phyloP scores from a whole-genome alignment of 2,329 filamentous ascomycete genomes.

The Phaeosphaeriaceae sp. region DNA sequence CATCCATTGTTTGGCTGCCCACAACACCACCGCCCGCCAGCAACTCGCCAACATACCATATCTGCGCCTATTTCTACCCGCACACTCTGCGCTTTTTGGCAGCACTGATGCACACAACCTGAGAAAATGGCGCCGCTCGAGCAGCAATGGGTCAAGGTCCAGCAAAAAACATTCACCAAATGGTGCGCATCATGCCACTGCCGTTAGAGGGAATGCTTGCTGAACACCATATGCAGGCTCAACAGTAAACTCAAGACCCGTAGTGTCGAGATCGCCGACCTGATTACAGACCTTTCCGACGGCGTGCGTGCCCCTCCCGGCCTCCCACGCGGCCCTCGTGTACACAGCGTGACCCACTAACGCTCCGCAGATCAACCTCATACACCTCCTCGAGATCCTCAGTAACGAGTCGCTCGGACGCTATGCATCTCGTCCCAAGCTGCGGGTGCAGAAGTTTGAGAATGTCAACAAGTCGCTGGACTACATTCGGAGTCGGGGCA shows the following conservation, averaged over 20 bases:
- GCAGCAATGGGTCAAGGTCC: conserved; percentile 76
- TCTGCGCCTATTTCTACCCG: conserved; percentile 30
- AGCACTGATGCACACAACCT: conserved; percentile 37
- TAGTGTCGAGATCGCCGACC: conserved; percentile 80
- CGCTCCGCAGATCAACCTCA: conserved; percentile 77
- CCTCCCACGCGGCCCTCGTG: conserved; percentile 7
- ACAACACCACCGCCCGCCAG: conserved; percentile 27
- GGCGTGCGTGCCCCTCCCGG: conserved; percentile 69
- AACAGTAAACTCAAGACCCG: conserved; percentile 91
- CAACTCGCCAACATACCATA: conserved; percentile 24
- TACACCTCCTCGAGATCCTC: conserved; percentile 96
- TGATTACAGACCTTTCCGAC: conserved; percentile 89
- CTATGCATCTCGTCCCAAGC: conserved; percentile 94
- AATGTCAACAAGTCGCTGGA: conserved; percentile 96
- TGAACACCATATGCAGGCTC: conserved; percentile 66
- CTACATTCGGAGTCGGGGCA: conserved; percentile 88
- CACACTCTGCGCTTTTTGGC: conserved; percentile 16
- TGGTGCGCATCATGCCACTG: conserved; percentile 64
- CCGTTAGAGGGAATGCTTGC: conserved; percentile 6
- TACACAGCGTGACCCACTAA: conserved; percentile 13
- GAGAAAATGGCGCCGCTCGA: conserved; percentile 57
- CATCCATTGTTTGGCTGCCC: conserved; percentile 39
- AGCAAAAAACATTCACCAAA: conserved; percentile 99
- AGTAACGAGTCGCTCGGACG: conserved; percentile 93
- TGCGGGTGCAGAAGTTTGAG: conserved; percentile 96